Evolutionary conservation across 768 basidiomycete genomes (phyloP).

Genomic region (Calocybe cyanea): DNA sequence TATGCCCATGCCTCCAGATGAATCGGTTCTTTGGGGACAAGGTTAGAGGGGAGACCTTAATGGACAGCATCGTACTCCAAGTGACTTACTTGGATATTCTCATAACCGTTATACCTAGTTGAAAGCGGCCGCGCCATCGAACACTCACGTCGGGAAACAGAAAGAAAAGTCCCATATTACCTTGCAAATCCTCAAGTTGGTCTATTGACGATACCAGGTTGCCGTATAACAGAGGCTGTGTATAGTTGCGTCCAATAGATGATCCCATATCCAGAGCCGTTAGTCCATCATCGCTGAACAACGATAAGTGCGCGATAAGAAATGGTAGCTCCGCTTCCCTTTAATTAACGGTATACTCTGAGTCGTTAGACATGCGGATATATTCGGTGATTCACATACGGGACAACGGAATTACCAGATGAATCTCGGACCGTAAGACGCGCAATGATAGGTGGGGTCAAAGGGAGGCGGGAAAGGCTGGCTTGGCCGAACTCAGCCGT

Average conservation of each 20-base stretch:
- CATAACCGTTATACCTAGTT: slow-evolving; percentile 69
- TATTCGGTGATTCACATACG: slow-evolving; percentile 51
- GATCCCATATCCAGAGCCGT: slow-evolving; percentile 63
- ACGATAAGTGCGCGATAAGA: slow-evolving; percentile 76
- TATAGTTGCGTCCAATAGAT: slow-evolving; percentile 42
- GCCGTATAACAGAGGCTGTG: slow-evolving; percentile 73
- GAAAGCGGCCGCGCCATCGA: slow-evolving; percentile 71
- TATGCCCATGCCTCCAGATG: slow-evolving; percentile 45
- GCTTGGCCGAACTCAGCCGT: slow-evolving; percentile 80
- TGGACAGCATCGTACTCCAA: not conserved
- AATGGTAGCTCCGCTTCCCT: slow-evolving; percentile 88
- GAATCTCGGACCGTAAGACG: slow-evolving; percentile 73
- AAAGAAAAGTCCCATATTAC: slow-evolving; percentile 81
- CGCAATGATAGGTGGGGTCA: slow-evolving; percentile 82
- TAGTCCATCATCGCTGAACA: slow-evolving; percentile 67
- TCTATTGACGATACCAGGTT: slow-evolving; percentile 82
- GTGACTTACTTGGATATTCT: slow-evolving; percentile 66
- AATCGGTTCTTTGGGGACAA: slow-evolving; percentile 35
- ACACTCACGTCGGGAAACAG: slow-evolving; percentile 90
- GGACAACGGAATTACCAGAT: slow-evolving; percentile 65
- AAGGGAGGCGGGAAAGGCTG: slow-evolving; percentile 72
- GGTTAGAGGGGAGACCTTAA: slow-evolving; percentile 14
- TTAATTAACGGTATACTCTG: slow-evolving; percentile 16
- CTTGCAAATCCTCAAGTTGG: slow-evolving; percentile 74
- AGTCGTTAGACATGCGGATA: slow-evolving; percentile 4